phyloP scores from a whole-genome alignment of 2,329 filamentous ascomycete genomes.

The Trichoderma sp. region DNA sequence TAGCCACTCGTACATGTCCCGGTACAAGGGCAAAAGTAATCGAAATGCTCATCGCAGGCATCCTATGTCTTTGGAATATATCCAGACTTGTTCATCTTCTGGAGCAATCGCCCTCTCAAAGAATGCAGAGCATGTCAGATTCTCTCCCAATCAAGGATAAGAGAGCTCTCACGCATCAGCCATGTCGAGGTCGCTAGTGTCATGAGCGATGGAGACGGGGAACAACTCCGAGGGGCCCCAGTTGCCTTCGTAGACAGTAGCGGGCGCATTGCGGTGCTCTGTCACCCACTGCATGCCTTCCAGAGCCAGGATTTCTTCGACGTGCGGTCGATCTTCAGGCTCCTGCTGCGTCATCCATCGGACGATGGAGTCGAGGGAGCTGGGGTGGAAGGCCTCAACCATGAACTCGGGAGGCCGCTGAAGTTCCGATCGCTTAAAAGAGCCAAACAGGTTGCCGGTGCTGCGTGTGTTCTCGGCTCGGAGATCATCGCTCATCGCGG shows the following conservation, averaged over 20 bases:
- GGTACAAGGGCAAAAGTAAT: slow-evolving; percentile 32
- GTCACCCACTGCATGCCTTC: slow-evolving; percentile 81
- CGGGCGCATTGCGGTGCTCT: slow-evolving; percentile 75
- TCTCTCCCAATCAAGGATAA: background rate
- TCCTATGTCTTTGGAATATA: slow-evolving; percentile 34
- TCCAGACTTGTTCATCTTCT: slow-evolving; percentile 39
- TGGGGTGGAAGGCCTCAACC: slow-evolving; percentile 70
- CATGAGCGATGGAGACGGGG: slow-evolving; percentile 42
- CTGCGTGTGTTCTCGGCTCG: slow-evolving; percentile 40
- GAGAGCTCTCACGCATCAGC: slow-evolving; percentile 52
- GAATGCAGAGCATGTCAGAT: background rate
- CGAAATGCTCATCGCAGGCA: slow-evolving; percentile 31
- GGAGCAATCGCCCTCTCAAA: slow-evolving; percentile 23
- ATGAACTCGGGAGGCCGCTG: slow-evolving; percentile 81
- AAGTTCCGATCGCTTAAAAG: slow-evolving; percentile 53
- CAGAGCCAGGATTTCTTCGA: slow-evolving; percentile 71
- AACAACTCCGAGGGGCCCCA: slow-evolving; percentile 77
- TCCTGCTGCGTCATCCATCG: slow-evolving; percentile 83
- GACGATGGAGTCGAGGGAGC: slow-evolving; percentile 82
- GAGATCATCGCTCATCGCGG: slow-evolving; percentile 43
- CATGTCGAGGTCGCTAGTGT: slow-evolving; percentile 58
- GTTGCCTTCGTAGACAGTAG: slow-evolving; percentile 94
- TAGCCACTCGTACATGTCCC: slow-evolving; percentile 34
- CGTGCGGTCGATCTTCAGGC: slow-evolving; percentile 70
- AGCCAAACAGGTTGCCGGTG: slow-evolving; percentile 47